Conservation (phyloP, 2,329 filamentous ascomycete genomes). For the Aspergillus luchuensis region DNA sequence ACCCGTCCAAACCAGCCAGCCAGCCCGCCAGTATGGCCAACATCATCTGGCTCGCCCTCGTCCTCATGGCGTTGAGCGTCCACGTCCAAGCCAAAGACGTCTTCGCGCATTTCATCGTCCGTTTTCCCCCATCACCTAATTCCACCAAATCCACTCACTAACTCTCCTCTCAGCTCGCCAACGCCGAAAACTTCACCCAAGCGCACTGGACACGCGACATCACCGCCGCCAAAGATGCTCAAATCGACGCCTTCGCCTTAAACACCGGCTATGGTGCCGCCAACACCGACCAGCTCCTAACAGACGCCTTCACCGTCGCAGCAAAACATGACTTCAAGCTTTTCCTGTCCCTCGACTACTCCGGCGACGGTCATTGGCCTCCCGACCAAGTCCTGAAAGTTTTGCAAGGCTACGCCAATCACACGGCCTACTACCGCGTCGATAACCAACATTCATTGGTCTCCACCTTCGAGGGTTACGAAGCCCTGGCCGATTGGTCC, state of each 20-base stretch:
- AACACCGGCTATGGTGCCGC: constrained; percentile 37
- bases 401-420: constrained; percentile 30
- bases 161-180: constrained; percentile 25
- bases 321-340: constrained; percentile 32
- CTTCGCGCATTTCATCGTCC: constrained; percentile 40
- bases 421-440: constrained; percentile 30
- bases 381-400: constrained; percentile 27
- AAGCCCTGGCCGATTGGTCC: constrained; percentile 47
- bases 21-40: neutral
- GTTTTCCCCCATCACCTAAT: neutral
- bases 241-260: constrained; percentile 47
- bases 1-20: neutral
- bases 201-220: constrained; percentile 39
- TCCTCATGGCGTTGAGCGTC: constrained; percentile 6
- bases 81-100: constrained; percentile 27
- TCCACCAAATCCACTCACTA: neutral
- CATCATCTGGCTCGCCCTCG: neutral
- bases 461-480: constrained; percentile 50
- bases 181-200: constrained; percentile 26
- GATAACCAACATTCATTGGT: constrained; percentile 36
- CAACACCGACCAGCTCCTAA: constrained; percentile 23
- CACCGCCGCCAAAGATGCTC: constrained; percentile 35
- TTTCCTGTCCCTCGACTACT: constrained; percentile 45
- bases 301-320: constrained; percentile 32
- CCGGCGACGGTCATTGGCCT: constrained; percentile 35